phyloP scores from a whole-genome alignment of 225 moss, liverwort and hornwort species.

The Climacium dendroides region DNA sequence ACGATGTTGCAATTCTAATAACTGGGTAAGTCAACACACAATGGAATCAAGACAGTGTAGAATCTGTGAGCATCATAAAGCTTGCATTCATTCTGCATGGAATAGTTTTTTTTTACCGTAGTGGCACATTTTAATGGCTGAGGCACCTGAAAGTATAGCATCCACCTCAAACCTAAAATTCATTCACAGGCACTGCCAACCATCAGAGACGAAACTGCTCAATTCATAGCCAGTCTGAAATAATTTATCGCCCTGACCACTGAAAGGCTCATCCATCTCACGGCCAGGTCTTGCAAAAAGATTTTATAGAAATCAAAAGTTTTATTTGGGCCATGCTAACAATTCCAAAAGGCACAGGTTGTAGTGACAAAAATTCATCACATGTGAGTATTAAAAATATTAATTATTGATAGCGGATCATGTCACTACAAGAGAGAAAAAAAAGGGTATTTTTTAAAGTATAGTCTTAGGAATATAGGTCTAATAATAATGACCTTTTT shows the following conservation, averaged over 20 bases:
- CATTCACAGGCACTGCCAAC: neutral
- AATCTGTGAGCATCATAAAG: neutral
- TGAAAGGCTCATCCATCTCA: neutral
- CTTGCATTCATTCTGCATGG: neutral
- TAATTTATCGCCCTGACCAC: neutral
- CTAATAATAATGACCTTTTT: too few relatives aligned
- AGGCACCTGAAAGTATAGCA: conserved; percentile 30
- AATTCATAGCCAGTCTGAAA: neutral
- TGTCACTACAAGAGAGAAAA: too few relatives aligned
- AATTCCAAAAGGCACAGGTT: neutral
- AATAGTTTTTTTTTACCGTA: conserved; percentile 15
- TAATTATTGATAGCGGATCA: too few relatives aligned
- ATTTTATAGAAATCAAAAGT: neutral
- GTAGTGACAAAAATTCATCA: neutral
- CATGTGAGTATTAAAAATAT: too few relatives aligned
- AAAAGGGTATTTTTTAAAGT: too few relatives aligned
- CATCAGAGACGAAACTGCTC: neutral
- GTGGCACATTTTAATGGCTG: conserved; percentile 54
- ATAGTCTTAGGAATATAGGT: too few relatives aligned
- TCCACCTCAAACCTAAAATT: conserved; percentile 51
- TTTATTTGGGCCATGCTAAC: neutral
- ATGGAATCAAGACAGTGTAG: neutral
- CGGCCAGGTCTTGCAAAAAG: too few relatives aligned
- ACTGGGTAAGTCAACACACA: neutral
- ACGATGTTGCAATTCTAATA: neutral